phyloP scores from a whole-genome alignment of 768 basidiomycete genomes.

The Russula sp. region DNA sequence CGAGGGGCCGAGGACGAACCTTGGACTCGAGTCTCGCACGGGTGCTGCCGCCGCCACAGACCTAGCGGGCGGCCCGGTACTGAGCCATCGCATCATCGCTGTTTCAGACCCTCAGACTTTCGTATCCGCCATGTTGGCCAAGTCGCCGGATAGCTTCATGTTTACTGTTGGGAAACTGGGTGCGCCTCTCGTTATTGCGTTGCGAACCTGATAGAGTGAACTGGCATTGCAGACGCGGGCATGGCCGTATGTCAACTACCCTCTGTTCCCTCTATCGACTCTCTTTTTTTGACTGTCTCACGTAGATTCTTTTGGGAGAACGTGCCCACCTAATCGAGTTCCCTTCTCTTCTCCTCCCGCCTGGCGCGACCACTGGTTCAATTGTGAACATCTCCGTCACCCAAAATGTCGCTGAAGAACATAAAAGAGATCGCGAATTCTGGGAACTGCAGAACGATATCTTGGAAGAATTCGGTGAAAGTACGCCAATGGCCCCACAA shows the following conservation, averaged over 20 bases:
- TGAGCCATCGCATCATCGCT: background rate
- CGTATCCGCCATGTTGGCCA: conserved; percentile 25
- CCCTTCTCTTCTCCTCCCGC: conserved; percentile 90
- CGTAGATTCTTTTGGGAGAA: conserved; percentile 86
- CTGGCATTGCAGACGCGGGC: conserved; percentile 64
- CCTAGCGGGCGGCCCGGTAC: background rate
- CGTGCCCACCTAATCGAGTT: conserved; percentile 97
- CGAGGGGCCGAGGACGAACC: too few species aligned
- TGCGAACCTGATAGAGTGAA: conserved; percentile 21
- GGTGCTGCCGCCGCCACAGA: too few species aligned
- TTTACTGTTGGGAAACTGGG: conserved; percentile 97
- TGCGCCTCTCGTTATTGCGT: conserved; percentile 38
- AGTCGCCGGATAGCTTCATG: conserved; percentile 65
- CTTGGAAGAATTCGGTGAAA: conserved; percentile 64
- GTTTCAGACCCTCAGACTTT: background rate
- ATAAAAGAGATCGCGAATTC: conserved; percentile 76
- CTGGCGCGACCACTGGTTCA: conserved; percentile 88
- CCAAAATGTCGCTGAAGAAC: conserved; percentile 82
- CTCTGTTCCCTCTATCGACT: conserved; percentile 26
- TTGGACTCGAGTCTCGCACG: too few species aligned
- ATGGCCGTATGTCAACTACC: conserved; percentile 67
- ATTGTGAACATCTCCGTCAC: conserved; percentile 97
- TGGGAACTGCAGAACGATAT: conserved; percentile 83
- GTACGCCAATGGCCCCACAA: conserved; percentile 66
- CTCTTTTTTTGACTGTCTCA: conserved; percentile 18